These are phyloP conservation scores for Lasiodiplodia gonubiensis DNA, from an alignment of 2,329 filamentous ascomycete genomes.

Conservation along the genomic window DNA sequence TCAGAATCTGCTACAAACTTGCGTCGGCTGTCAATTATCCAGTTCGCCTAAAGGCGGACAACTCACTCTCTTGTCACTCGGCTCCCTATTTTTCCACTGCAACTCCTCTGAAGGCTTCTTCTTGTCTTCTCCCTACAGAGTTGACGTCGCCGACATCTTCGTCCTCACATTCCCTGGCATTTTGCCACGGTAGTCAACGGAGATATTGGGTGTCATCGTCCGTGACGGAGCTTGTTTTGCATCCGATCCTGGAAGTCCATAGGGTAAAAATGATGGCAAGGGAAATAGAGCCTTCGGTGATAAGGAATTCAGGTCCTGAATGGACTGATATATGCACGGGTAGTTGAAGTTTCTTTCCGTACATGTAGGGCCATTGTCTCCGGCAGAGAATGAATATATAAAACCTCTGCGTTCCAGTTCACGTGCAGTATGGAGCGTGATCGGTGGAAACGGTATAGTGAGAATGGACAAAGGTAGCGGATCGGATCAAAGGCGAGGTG, in stretches of 20 bases:
- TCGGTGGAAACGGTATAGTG: not conserved
- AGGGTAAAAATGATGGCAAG: conserved; percentile 31
- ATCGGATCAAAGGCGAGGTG: conserved; percentile 33
- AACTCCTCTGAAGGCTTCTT: not conserved
- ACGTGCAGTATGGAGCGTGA: not conserved
- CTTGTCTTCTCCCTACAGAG: not conserved
- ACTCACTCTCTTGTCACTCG: too few relatives aligned
- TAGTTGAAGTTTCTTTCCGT: too few relatives aligned
- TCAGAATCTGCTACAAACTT: too few relatives aligned
- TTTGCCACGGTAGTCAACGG: not conserved
- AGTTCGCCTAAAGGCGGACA: too few relatives aligned
- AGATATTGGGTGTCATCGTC: not conserved
- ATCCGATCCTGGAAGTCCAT: conserved; percentile 30
- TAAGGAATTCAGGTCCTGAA: conserved; percentile 26
- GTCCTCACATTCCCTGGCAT: not conserved
- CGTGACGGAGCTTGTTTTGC: not conserved
- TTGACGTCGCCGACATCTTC: not conserved
- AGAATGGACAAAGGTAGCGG: conserved; percentile 30
- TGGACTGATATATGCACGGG: too few relatives aligned
- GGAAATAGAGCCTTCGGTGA: conserved; percentile 31
- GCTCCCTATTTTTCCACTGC: too few relatives aligned
- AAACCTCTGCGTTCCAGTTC: too few relatives aligned
- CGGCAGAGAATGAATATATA: too few relatives aligned
- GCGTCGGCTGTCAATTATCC: too few relatives aligned
- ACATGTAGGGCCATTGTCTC: too few relatives aligned